Base-by-base conservation (phyloP, 257 asterid genomes). In the Plantago elongata region DNA sequence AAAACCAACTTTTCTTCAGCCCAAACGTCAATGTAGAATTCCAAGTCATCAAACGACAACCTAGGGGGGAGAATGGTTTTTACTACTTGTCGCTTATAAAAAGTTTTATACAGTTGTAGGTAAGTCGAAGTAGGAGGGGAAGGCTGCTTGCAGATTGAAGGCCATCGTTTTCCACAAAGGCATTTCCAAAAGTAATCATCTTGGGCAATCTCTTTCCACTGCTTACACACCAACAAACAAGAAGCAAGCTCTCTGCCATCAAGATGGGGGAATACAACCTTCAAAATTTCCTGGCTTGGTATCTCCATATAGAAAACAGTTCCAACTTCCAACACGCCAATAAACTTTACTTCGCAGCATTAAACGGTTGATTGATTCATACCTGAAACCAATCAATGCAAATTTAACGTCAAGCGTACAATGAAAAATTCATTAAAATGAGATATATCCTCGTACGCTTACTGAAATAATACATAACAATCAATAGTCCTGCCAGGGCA, bases 101-200 rank as follows among this genome's bases (percentile, higher is more conserved):
- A 87, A 60, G 77, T 77, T 58, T 78, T 87, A 49, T 60, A 89
- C 11, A 93, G 79, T 27, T 82, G 71, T 65, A 71, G 80, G 63
- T 85, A 89, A n/a, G 97, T 77, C 51, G 63, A 37, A 48, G 79
- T 78, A 11, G 95, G 92, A 59, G 90, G 85, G 2, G 88, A 78
- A 7, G 90, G 55, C 62, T 75, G 79, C 69, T 85, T 85, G 82
- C 94, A 89, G 60, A 84, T 64, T 7, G 99, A 87, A 56, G 99
- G 99, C 99, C 99, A 93, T 74, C 81, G 82, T 72, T 84, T 85
- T 42, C 74, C 75, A 55, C 99, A 93, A 1, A 90, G 72, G 71
- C 99, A 93, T 84, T 84, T 93, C 99, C 99, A 93, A 51, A 89
- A 76, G 74, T 83, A 89, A 77, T 93, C 99, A 45, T 93, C 99